Conservation (phyloP, 2,329 filamentous ascomycete genomes). For the Teratosphaeria pseudoeucalypti region DNA sequence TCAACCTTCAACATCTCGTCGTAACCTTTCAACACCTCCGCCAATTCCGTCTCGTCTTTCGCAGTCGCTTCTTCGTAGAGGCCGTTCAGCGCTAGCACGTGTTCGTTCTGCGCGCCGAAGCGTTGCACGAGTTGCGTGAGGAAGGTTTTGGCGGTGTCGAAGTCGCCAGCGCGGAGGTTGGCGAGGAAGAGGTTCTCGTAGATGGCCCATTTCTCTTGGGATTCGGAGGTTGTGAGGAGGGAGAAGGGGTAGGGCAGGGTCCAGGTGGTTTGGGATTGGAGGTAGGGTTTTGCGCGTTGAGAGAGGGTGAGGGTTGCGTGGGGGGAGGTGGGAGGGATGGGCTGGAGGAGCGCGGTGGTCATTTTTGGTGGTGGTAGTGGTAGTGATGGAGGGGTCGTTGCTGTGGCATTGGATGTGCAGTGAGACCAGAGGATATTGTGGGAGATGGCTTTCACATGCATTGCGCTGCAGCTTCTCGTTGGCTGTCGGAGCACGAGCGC, state of each 20-base stretch:
- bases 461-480: background rate
- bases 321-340: slow-evolving; percentile 31
- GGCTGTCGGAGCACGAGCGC: background rate
- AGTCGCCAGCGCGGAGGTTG: slow-evolving; percentile 75
- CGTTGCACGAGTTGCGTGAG: slow-evolving; percentile 65
- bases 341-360: slow-evolving; percentile 16
- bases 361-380: slow-evolving; percentile 2
- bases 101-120: slow-evolving; percentile 73
- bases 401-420: background rate
- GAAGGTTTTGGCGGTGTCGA: slow-evolving; percentile 63
- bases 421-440: background rate
- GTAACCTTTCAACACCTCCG: slow-evolving; percentile 65
- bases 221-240: slow-evolving; percentile 49
- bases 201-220: slow-evolving; percentile 68
- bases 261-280: slow-evolving; percentile 25
- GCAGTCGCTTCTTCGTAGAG: slow-evolving; percentile 78
- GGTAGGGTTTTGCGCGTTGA: slow-evolving; percentile 33
- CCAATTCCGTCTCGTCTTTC: slow-evolving; percentile 52
- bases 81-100: slow-evolving; percentile 72
- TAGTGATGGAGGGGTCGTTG: background rate
- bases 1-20: slow-evolving; percentile 63
- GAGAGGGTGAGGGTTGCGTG: slow-evolving; percentile 35
- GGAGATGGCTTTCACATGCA: background rate
- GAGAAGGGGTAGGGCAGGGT: slow-evolving; percentile 41
- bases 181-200: slow-evolving; percentile 82